Conservation (phyloP, 192 early-diverging fungal species). For the Coemansia sp. region DNA sequence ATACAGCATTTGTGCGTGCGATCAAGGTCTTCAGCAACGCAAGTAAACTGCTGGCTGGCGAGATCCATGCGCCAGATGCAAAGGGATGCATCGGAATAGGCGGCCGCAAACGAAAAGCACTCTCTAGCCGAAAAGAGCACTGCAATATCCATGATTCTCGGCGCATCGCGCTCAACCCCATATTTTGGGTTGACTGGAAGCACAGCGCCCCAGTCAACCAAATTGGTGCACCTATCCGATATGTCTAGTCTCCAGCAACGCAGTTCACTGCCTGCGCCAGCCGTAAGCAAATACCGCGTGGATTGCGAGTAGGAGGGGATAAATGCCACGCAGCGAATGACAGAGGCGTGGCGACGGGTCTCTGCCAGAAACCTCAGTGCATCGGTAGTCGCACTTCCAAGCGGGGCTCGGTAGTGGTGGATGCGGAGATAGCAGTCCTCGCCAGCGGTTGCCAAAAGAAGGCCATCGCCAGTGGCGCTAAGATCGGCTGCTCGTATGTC, state of each 20-base stretch:
- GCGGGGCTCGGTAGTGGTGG: neutral
- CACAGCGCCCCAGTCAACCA: conserved; percentile 10
- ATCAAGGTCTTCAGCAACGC: conserved; percentile 14
- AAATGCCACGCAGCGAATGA: conserved; percentile 25
- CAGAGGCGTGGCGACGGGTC: conserved; percentile 14
- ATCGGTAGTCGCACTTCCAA: neutral
- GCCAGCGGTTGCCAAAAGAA: conserved; percentile 18
- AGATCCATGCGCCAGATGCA: conserved; percentile 35
- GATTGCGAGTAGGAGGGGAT: conserved; percentile 8
- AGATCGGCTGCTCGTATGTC: conserved; percentile 13
- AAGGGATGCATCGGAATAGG: conserved; percentile 70
- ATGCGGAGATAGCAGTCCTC: conserved; percentile 25
- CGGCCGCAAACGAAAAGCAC: conserved; percentile 62
- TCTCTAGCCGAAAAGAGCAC: conserved; percentile 28
- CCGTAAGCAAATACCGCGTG: conserved; percentile 56
- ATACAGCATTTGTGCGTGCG: conserved; percentile 19
- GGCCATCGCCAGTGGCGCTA: neutral
- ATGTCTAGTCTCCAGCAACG: conserved; percentile 57
- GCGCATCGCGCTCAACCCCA: neutral
- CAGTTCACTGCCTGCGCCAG: conserved; percentile 63
- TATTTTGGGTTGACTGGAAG: neutral
- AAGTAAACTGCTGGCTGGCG: neutral
- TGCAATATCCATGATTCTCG: conserved; percentile 73
- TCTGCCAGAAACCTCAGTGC: neutral
- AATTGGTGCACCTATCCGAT: neutral